Base-by-base conservation (phyloP, 768 basidiomycete genomes). In the Lactifluus echinatus region DNA sequence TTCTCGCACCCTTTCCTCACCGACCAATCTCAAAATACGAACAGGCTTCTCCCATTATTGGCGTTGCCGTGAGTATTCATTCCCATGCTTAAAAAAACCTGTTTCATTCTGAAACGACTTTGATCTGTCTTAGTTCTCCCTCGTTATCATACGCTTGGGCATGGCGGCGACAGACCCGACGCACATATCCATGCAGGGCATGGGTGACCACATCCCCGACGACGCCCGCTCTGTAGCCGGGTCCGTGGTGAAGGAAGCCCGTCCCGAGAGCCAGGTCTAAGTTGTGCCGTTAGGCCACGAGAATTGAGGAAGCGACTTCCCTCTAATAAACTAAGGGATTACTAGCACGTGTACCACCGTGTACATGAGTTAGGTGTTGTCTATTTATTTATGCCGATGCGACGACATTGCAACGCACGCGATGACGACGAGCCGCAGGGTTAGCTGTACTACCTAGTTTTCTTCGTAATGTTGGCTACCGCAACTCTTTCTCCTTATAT, bases 181-280 rank as follows among this genome's bases (percentile, higher is more conserved):
- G 7, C 60, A 61, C 19, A 50, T 61, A 33, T 58, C 60, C 46
- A 61, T 61, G 60, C 19, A 61, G 21, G 51, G 51, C 2, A 53
- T 61, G 47, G 40, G 29, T 2, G 47, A 49, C 0, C 40, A 40
- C 26, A n/a, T 59, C 21, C 47, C 53, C n/a, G 56, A 58, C 0
- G 55, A 60, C 4, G 37, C 49, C 51, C 45, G 10, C n/a, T 61
- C 60, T 19, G 17, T 44, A 0, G 1, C 31, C 12, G 60, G 56
- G 11, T 61, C 60, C 4, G 44, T 61, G 50, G 36, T 44, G 33
- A 61, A 61, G 46, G 60, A 58, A 3, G 12, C 55, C 19, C 39
- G n/a, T 17, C 44, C 43, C 15, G 48, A 29, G 3, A 48, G 39
- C 50, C 56, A 52, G 6, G 56, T n/a, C 11, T 34, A 50, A n/a